Evolutionary conservation across 2,329 filamentous ascomycete species (phyloP).

Genomic region (Hypoxylon sp.): DNA sequence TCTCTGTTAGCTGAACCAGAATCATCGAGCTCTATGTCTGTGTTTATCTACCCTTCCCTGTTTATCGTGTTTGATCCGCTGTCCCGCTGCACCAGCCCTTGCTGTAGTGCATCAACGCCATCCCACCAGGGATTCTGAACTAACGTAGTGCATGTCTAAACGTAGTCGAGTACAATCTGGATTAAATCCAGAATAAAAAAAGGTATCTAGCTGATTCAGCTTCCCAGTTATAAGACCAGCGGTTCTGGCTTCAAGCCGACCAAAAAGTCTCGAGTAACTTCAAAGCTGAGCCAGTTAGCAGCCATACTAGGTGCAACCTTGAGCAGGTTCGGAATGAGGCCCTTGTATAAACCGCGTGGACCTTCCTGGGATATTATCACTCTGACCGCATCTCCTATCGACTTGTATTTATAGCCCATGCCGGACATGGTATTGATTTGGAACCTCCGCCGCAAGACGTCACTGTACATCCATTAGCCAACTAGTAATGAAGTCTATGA

Average conservation of each 20-base stretch:
- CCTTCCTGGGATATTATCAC: slow-evolving; percentile 90
- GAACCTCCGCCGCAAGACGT: slow-evolving; percentile 92
- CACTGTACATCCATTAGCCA: slow-evolving; percentile 66
- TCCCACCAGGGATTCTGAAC: slow-evolving; percentile 22
- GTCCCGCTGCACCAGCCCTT: slow-evolving; percentile 15
- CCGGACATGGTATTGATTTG: slow-evolving; percentile 99
- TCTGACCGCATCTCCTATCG: slow-evolving; percentile 84
- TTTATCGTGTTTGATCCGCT: slow-evolving; percentile 26
- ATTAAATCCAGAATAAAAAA: slow-evolving; percentile 30
- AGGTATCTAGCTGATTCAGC: slow-evolving; percentile 27
- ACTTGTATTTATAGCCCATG: slow-evolving; percentile 96
- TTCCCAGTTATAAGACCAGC: slow-evolving; percentile 44
- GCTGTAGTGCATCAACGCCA: slow-evolving; percentile 21
- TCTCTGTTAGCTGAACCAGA: slow-evolving; percentile 22
- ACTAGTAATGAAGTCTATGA: background rate
- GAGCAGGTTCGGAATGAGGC: slow-evolving; percentile 92
- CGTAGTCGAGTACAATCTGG: slow-evolving; percentile 30
- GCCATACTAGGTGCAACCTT: slow-evolving; percentile 99
- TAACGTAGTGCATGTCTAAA: slow-evolving; percentile 31
- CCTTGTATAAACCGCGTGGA: slow-evolving; percentile 90
- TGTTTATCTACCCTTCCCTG: slow-evolving; percentile 41
- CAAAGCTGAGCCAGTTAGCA: slow-evolving; percentile 97
- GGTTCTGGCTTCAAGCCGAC: slow-evolving; percentile 70
- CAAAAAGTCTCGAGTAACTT: slow-evolving; percentile 90
- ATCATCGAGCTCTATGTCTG: slow-evolving; percentile 35